A percentile compares a stretch with the other conserved stretches of the same genome.
Conservation (phyloP, 78 protist species). For the Guillardia theta region DNA sequence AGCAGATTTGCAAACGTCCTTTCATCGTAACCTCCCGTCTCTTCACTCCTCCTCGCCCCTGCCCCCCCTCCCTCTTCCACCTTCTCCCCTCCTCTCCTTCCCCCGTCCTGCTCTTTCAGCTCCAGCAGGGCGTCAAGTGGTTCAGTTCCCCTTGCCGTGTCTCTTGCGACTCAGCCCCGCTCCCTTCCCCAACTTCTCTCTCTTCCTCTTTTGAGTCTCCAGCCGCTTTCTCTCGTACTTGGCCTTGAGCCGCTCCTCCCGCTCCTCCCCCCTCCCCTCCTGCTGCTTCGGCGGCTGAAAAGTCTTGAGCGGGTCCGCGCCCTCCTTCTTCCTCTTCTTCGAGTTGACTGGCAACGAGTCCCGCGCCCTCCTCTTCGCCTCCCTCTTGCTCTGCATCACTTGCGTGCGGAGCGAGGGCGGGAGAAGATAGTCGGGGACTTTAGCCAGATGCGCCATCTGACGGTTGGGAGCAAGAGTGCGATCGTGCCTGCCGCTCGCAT, state of each 20-base stretch:
- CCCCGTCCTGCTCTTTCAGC: too few species aligned
- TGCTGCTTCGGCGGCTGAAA: neutral
- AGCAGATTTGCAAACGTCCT: too few species aligned
- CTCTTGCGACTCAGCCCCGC: neutral
- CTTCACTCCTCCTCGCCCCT: too few species aligned
- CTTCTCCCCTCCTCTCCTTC: too few species aligned
- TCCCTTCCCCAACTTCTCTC: neutral
- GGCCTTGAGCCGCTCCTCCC: neutral
- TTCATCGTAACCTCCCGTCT: too few species aligned
- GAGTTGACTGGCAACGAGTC: neutral
- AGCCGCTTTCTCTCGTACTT: neutral
- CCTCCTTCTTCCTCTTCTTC: neutral
- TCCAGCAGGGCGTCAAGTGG: too few species aligned
- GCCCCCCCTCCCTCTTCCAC: too few species aligned
- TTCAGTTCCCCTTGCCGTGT: too few species aligned
- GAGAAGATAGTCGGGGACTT: neutral
- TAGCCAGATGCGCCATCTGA: neutral
- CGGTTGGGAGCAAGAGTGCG: neutral
- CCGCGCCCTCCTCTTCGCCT: neutral
- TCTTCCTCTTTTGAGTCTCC: neutral
- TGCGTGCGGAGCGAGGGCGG: slow-evolving; percentile 7
- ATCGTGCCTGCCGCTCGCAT: too few species aligned
- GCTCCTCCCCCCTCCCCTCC: neutral
- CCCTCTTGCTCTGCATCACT: neutral
- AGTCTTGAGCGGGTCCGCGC: neutral